Base-by-base conservation (phyloP, 2,329 filamentous ascomycete genomes). In the Westerdykella sp. region DNA sequence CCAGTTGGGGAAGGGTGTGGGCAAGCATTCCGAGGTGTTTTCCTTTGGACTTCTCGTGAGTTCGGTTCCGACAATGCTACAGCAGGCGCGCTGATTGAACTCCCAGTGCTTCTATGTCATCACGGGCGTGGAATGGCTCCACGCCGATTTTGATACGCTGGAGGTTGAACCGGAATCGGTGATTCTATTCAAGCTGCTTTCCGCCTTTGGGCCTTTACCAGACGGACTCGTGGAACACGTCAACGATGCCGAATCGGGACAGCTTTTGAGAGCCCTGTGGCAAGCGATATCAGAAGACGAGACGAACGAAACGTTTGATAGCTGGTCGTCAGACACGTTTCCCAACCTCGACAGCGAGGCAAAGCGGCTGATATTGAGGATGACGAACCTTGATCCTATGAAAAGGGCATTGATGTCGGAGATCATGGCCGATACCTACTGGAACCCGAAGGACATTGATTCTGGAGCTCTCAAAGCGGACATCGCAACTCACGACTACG, bases 281-380 rank as follows among this genome's bases (percentile, higher is more conserved):
- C 49, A 57, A 48, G 48, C 41, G 37, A 39, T 49, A 35, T 37
- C 35, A 42, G 38, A 49, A 38, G 42, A 49, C 39, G 36, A 46
- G 23, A 37, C 37, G n/a, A 44, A 49, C 37, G 46, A 46, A 48
- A 47, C 47, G 41, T 61, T 63, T 44, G 46, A 56, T 37, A 42
- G 51, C 39, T 62, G 52, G 60, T 51, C 51, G 32, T 49, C 59
- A 40, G 50, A 57, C 36, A 41, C 35, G 31, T 62, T 57, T 50
- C 56, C 57, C 28, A 58, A 63, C 44, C 56, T 65, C 43, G 45
- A 57, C 42, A 28, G 45, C 28, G 51, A 62, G 40, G 45, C 50
- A 50, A 57, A 63, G 50, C 57, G 47, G 42, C 44, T 62, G 38
- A 59, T 63, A 46, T 53, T 48, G 32, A 61, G 45, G 43, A 63